Conservation (phyloP, 805 yeast genomes). For the Metschnikowia anglica region DNA sequence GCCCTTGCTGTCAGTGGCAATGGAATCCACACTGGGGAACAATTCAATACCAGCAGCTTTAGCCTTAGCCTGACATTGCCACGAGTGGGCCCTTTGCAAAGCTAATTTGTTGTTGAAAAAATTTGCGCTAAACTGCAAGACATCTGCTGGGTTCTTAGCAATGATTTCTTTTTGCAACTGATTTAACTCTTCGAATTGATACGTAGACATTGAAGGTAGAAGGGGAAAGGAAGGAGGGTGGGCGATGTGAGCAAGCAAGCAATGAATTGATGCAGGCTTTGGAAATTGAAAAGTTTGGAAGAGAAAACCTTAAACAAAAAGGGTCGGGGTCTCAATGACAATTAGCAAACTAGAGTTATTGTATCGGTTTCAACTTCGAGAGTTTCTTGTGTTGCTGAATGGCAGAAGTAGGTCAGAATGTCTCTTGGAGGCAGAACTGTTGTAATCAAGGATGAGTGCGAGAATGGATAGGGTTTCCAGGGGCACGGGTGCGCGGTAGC, state of each 20-base stretch:
- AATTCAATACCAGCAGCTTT: conserved; percentile 50
- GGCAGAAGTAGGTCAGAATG: not conserved
- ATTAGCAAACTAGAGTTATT: too few relatives aligned
- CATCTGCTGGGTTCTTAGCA: conserved; percentile 59
- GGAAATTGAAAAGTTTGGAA: not conserved
- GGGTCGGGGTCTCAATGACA: too few relatives aligned
- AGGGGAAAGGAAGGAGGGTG: conserved; percentile 1
- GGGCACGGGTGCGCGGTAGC: conserved; percentile 12
- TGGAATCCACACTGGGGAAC: conserved; percentile 40
- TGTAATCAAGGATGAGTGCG: conserved; percentile 11
- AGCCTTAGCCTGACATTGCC: conserved; percentile 51
- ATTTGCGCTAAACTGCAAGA: conserved; percentile 73
- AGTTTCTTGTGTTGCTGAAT: too few relatives aligned
- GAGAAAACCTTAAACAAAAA: not conserved
- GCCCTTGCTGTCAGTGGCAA: conserved; percentile 33
- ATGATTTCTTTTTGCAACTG: conserved; percentile 57
- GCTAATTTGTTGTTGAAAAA: conserved; percentile 64
- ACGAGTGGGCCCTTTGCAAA: conserved; percentile 53
- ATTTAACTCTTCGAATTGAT: conserved; percentile 51
- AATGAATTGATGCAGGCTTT: not conserved
- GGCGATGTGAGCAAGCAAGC: conserved; percentile 11
- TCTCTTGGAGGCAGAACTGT: not conserved
- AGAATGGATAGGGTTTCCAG: conserved; percentile 3
- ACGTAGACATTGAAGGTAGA: conserved; percentile 14
- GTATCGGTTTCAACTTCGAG: too few relatives aligned